Evolutionary conservation across 2,329 filamentous ascomycete genomes (phyloP), one percentile per base, ranked within the genome.

Genomic region (Aureobasidium subglaciale): DNA sequence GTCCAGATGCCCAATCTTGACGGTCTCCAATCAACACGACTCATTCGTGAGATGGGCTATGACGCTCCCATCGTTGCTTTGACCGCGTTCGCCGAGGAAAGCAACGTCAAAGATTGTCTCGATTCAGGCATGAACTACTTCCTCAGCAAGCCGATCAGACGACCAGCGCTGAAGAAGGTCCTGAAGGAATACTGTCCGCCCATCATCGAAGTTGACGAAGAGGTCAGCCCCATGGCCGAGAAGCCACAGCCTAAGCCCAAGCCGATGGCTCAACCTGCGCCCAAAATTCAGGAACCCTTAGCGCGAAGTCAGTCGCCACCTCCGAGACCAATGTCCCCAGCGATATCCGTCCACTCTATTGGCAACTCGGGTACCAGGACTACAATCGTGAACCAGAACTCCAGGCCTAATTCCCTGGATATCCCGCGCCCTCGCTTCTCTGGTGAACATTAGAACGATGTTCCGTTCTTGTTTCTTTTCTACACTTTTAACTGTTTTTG

Each of bases 91-190:
- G 85, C 88, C 0, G 90, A 96, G 66, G 90, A 95, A 68, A 90
- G 85, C 70, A 96, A 96, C 64, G 65, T 68, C 53, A 63, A 73
- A 58, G 72, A 76, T 60, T 78, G 76, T 69, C 86, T 93, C 68
- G 89, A 92, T 58, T 90, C 85, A 1, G 91, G 91, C 55, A 96
- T 96, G 90, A 83, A 96, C 65, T 90, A 90, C 73, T 96, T 96
- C 69, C 76, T 96, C 27, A 78, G 56, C 37, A 85, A 85, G 68
- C 82, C 82, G 0, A 95, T 96, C 60, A 81, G 88, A 46, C 76
- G 90, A n/a, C 88, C 88, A 1, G 88, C 88, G 5, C 76, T 96
- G 56, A 95, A 95, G 69, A 86, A 91, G 64, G 89, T 95, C 0
- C 75, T 95, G 11, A 88, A 86, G 65, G 90, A 79, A 53, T 83